phyloP scores from a whole-genome alignment of 768 basidiomycete species.

The Tulasnella sp. region DNA sequence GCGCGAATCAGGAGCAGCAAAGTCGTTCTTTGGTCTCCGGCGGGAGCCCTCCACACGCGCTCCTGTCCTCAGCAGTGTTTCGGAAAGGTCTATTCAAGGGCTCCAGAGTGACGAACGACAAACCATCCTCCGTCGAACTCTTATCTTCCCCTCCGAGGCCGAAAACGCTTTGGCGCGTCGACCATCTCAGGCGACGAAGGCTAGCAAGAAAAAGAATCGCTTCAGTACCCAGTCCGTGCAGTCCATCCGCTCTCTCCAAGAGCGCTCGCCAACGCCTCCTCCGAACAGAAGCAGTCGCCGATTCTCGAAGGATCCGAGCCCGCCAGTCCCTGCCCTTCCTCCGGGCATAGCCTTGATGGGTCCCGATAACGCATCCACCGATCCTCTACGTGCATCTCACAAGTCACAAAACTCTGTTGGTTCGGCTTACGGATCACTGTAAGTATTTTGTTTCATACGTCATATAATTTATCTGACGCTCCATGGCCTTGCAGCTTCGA shows the following conservation, averaged over 20 bases:
- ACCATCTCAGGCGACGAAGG: slow-evolving; percentile 30
- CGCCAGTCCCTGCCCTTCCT: slow-evolving; percentile 13
- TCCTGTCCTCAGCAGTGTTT: background rate
- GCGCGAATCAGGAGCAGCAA: background rate
- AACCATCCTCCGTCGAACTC: slow-evolving; percentile 55
- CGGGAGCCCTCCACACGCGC: background rate
- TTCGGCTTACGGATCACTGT: slow-evolving; percentile 67
- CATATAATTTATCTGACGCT: background rate
- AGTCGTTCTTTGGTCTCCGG: background rate
- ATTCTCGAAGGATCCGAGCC: slow-evolving; percentile 14
- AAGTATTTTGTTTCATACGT: slow-evolving; percentile 26
- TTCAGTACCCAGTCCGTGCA: slow-evolving; percentile 43
- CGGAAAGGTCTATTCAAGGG: background rate
- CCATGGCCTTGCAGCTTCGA: slow-evolving; percentile 27
- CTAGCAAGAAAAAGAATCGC: slow-evolving; percentile 37
- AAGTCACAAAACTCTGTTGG: slow-evolving; percentile 51
- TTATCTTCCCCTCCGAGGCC: slow-evolving; percentile 61
- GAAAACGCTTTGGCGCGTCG: slow-evolving; percentile 41
- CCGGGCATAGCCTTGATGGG: background rate
- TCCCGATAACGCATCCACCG: background rate
- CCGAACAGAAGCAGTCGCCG: slow-evolving; percentile 32
- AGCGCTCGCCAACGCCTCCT: slow-evolving; percentile 77
- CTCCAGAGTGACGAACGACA: background rate
- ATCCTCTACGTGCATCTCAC: slow-evolving; percentile 12
- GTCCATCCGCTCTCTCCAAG: slow-evolving; percentile 65